Percentiles rank a stretch among this genome's conserved stretches.
phyloP scores from a whole-genome alignment of 345 rosid genomes.

The Gossypium anomalum region DNA sequence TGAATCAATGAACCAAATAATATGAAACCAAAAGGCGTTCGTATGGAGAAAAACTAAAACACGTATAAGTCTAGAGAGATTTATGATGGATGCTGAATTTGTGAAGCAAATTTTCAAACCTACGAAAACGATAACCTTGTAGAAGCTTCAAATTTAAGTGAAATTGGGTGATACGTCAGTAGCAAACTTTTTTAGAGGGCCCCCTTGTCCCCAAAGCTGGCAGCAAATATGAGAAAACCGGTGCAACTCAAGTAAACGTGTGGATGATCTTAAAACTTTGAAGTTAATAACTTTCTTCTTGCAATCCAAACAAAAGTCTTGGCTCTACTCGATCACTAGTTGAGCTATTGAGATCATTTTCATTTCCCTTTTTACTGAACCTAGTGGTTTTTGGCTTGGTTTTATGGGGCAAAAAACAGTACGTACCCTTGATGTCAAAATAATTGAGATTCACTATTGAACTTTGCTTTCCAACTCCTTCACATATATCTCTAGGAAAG shows the following conservation, averaged over 20 bases:
- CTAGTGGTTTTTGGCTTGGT: neutral
- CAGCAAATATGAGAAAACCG: conserved; percentile 1
- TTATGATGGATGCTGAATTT: neutral
- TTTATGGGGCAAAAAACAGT: neutral
- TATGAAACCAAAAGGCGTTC: neutral
- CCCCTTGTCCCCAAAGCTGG: conserved; percentile 22
- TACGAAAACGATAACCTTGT: conserved; percentile 2
- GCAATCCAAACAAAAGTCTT: neutral
- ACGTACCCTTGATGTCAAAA: neutral
- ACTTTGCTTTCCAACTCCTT: neutral
- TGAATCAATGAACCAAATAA: too few relatives aligned
- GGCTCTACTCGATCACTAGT: too few relatives aligned
- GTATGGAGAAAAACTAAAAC: neutral
- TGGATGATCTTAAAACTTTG: too few relatives aligned
- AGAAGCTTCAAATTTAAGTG: conserved; percentile 21
- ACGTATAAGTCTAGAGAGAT: neutral
- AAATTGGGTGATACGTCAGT: conserved; percentile 26
- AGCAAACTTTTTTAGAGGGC: conserved; percentile 15
- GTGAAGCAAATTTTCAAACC: neutral
- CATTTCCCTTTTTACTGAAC: neutral
- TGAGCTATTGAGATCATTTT: neutral
- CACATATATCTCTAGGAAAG: neutral
- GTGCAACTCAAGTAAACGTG: too few relatives aligned
- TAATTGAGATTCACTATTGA: neutral
- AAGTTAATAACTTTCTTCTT: neutral